Evolutionary conservation across 78 protist species (phyloP), one percentile per base, ranked within the genome.

Genomic region (Dictyostelium purpureum): DNA sequence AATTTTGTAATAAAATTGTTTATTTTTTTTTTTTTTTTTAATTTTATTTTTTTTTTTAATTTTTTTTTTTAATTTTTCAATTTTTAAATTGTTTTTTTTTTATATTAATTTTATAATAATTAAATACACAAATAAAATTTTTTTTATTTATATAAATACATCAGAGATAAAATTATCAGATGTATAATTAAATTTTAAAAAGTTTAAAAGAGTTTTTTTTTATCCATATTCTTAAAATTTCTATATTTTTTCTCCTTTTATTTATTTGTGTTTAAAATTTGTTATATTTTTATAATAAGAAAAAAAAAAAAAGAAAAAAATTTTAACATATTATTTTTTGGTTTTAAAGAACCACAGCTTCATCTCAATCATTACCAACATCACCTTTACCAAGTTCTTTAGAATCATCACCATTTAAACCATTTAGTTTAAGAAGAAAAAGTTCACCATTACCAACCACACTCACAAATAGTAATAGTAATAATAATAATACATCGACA

Each of bases 331-430:
- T 33, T 31, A 79, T 28, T 11, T 42, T 42, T 37, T 18, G 65
- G 43, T 33, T 47, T 18, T 31, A 63, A 7, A 42, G 6, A 6
- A 40, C 11, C 21, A 59, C 16, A 5, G 43, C 70, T 63, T 11
- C 87, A 78, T 40, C 66, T 37, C 61, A 73, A 61, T 21, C 87
- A 79, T 31, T 24, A 21, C 52, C 59, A 2, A 51, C 77, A 37
- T 37, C 89, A 16, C 16, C 89, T 3, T 31, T 78, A 2, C 18
- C 77, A 35, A 21, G 56, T 35, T 38, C 82, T n/a, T n/a, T n/a
- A 76, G 24, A 45, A 10, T 16, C 40, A 14, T 21, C 51, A 37
- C 31, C 77, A 70, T 70, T 21, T 24, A 42, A 3, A 24, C 57
- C 78, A 7, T 28, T 71, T 26, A 40, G 28, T 71, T 18, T 14